Conservation (phyloP, 768 basidiomycete species). For the Lyophyllum decastes region DNA sequence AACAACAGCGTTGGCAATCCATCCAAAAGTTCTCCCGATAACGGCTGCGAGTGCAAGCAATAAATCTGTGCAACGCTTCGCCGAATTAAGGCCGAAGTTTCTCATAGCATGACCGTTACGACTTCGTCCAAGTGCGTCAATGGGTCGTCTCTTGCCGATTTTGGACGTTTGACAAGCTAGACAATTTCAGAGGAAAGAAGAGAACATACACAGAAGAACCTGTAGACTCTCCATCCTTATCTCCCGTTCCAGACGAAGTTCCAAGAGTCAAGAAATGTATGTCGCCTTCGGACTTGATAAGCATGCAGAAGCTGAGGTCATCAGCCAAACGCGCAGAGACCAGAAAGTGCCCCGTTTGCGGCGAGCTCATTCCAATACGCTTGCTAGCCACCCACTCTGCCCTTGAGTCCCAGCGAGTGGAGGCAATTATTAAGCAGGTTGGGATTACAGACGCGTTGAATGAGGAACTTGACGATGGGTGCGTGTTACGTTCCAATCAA, state of each 20-base stretch:
- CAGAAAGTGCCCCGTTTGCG: conserved; percentile 72
- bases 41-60: conserved; percentile 7
- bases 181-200: conserved; percentile 48
- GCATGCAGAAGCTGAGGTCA: conserved; percentile 7
- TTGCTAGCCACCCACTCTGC: conserved; percentile 64
- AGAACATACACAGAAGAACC: conserved; percentile 36
- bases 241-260: conserved; percentile 32
- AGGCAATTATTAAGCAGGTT: conserved; percentile 63
- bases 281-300: conserved; percentile 15
- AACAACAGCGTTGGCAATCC: conserved; percentile 29
- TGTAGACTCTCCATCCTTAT: conserved; percentile 33
- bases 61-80: conserved; percentile 7
- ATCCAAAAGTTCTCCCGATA: conserved; percentile 24
- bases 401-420: conserved; percentile 69
- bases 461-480: conserved; percentile 59
- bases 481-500: conserved; percentile 20
- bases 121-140: conserved; percentile 32
- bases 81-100: conserved; percentile 6
- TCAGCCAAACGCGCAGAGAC: conserved; percentile 76
- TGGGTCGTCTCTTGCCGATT: neutral
- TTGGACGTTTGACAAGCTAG: conserved; percentile 11
- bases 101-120: conserved; percentile 17
- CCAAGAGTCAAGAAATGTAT: conserved; percentile 52
- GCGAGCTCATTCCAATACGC: conserved; percentile 70
- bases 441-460: conserved; percentile 60